Conservation (phyloP, 768 basidiomycete genomes). For the Asterophora parasitica region DNA sequence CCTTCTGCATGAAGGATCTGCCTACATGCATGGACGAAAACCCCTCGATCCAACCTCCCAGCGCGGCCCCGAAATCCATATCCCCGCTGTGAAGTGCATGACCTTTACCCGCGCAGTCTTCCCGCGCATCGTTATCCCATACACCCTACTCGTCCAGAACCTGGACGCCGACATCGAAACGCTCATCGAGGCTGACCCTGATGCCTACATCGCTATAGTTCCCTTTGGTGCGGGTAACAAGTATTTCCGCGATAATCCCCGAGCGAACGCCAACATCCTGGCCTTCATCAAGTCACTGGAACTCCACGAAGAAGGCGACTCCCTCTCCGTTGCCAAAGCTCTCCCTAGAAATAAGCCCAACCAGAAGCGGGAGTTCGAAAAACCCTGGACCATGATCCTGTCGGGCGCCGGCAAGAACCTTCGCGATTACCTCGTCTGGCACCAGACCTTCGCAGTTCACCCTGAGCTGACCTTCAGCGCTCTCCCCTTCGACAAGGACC, state of each 20-base stretch:
- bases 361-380: not conserved
- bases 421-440: constrained; percentile 1
- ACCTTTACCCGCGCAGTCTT: not conserved
- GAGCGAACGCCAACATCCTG: not conserved
- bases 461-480: not conserved
- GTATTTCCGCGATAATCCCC: not conserved
- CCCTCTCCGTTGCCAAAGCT: not conserved
- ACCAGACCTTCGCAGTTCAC: not conserved
- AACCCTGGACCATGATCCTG: constrained; percentile 4
- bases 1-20: too few relatives aligned
- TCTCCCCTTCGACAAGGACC: too few relatives aligned
- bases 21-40: not conserved
- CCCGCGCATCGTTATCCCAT: not conserved
- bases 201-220: constrained; percentile 1
- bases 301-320: not conserved
- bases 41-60: not conserved
- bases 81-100: not conserved
- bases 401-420: not conserved
- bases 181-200: not conserved
- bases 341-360: not conserved
- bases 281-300: constrained; percentile 2
- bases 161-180: not conserved
- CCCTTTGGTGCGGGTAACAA: constrained; percentile 1
- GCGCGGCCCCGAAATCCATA: not conserved
- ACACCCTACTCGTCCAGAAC: constrained; percentile 1